A percentile compares a stretch with the other conserved stretches of the same genome.
phyloP scores from a whole-genome alignment of 164 flowering plant genomes.

The Kalanchoe fedtschenkoi region DNA sequence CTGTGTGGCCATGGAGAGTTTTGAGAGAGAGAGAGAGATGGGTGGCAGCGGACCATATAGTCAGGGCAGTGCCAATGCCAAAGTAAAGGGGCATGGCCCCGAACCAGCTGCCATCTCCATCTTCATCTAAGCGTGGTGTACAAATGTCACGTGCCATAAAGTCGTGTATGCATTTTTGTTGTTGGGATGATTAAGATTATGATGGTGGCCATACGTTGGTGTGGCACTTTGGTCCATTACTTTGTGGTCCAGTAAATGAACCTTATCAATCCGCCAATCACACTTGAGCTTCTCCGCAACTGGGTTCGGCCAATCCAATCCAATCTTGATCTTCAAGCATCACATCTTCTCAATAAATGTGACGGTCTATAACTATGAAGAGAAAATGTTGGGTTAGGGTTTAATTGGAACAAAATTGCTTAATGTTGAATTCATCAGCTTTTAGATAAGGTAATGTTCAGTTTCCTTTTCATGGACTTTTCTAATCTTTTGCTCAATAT shows the following conservation, averaged over 20 bases:
- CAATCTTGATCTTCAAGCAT: too few relatives aligned
- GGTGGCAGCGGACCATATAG: not conserved
- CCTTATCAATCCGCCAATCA: not conserved
- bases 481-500: too few relatives aligned
- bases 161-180: not conserved
- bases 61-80: too few relatives aligned
- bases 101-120: not conserved
- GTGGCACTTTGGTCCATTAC: not conserved
- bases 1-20: not conserved
- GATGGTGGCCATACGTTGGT: not conserved
- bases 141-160: too few relatives aligned
- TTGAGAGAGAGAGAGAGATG: not conserved
- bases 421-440: too few relatives aligned
- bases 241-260: slow-evolving; percentile 5
- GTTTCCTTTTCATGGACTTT: too few relatives aligned
- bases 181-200: not conserved
- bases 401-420: too few relatives aligned
- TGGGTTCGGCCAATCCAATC: not conserved
- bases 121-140: not conserved
- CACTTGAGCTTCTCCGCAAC: not conserved
- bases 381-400: not conserved
- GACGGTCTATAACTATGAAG: not conserved
- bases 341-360: not conserved
- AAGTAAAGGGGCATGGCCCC: not conserved
- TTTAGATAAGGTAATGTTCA: too few relatives aligned